phyloP scores from a whole-genome alignment of 345 rosid genomes.

The Arabidopsis arenosa region DNA sequence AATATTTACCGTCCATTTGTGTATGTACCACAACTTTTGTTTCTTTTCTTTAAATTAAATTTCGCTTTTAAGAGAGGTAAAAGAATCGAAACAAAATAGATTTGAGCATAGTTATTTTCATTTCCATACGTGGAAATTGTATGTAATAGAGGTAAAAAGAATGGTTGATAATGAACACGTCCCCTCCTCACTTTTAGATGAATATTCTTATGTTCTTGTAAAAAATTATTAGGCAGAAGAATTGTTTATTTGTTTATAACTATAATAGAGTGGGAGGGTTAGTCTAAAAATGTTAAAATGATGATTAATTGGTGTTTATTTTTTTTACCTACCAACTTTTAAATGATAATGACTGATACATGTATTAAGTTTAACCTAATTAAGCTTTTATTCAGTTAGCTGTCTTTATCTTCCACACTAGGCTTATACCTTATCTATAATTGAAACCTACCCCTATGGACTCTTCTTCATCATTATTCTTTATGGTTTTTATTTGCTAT shows the following conservation, averaged over 20 bases:
- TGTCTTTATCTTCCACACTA: constrained; percentile 33
- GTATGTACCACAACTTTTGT: too few relatives aligned
- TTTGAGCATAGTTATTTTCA: background rate
- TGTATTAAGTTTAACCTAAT: constrained; percentile 24
- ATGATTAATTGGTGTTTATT: constrained; percentile 17
- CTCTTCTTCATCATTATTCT: constrained; percentile 9
- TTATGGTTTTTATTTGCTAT: background rate
- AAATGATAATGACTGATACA: constrained; percentile 36
- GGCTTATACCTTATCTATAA: constrained; percentile 25
- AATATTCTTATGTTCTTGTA: constrained; percentile 33
- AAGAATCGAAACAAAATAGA: too few relatives aligned
- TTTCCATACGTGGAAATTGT: background rate
- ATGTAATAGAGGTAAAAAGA: constrained; percentile 18
- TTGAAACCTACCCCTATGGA: constrained; percentile 20
- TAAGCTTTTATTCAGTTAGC: constrained; percentile 37
- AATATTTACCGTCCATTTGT: too few relatives aligned
- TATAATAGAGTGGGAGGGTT: constrained; percentile 17
- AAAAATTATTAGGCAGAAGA: constrained; percentile 1
- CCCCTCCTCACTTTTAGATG: constrained; percentile 24
- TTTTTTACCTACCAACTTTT: constrained; percentile 43
- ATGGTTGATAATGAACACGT: constrained; percentile 27
- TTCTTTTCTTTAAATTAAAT: too few relatives aligned
- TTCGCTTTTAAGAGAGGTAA: too few relatives aligned
- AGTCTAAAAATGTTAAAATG: constrained; percentile 22
- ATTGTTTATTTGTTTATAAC: background rate